Evolutionary conservation across 495 filamentous ascomycete species (phyloP).

Genomic region (Tuber melanosporum): DNA sequence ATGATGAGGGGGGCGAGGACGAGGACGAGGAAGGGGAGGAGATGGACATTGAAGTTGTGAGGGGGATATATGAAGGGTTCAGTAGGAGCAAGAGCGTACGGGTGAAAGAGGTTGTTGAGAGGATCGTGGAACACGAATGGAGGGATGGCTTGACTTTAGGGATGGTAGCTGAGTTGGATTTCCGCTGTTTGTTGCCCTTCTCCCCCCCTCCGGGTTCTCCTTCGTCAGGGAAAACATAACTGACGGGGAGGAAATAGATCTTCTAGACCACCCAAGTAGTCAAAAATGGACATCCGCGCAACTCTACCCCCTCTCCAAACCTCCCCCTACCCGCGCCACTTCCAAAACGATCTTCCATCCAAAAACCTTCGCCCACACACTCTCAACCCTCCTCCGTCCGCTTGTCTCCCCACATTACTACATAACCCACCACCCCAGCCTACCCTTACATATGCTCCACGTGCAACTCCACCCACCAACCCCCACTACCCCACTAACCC

Average conservation of each 20-base stretch:
- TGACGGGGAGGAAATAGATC: slow-evolving; percentile 40
- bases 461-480: slow-evolving; percentile 54
- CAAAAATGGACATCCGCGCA: slow-evolving; percentile 71
- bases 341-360: slow-evolving; percentile 67
- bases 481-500: slow-evolving; percentile 54
- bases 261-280: slow-evolving; percentile 67
- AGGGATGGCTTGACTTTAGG: slow-evolving; percentile 66
- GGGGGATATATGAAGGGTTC: slow-evolving; percentile 53
- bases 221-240: background rate
- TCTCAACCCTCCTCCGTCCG: slow-evolving; percentile 65
- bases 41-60: slow-evolving; percentile 55
- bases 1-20: slow-evolving; percentile 45
- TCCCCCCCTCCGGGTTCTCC: no score
- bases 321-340: slow-evolving; percentile 42
- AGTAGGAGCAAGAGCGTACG: slow-evolving; percentile 43
- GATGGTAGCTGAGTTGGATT: slow-evolving; percentile 70
- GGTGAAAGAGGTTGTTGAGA: slow-evolving; percentile 60
- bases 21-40: slow-evolving; percentile 48
- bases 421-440: slow-evolving; percentile 55
- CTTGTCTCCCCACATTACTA: slow-evolving; percentile 76
- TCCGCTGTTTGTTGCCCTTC: slow-evolving; percentile 18
- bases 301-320: slow-evolving; percentile 45
- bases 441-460: slow-evolving; percentile 64
- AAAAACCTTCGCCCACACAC: slow-evolving; percentile 62
- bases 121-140: slow-evolving; percentile 78